Conservation (phyloP, 1,139 yeast species). For the Diutina neorugosa region DNA sequence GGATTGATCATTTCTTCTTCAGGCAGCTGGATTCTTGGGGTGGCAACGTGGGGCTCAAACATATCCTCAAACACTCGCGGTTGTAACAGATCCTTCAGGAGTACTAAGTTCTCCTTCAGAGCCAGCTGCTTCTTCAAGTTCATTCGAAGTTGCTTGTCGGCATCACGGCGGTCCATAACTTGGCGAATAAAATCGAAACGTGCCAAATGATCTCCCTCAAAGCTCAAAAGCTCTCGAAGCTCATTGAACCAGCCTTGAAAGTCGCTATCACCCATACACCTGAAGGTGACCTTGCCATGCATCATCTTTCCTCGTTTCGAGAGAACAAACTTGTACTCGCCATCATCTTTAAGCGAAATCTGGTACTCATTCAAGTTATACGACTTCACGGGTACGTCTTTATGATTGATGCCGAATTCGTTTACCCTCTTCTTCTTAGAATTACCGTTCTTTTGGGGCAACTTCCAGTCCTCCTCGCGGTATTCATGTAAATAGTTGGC, state of each 20-base stretch:
- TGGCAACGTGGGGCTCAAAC: constrained; percentile 3
- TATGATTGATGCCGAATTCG: constrained; percentile 30
- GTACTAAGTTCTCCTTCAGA: not conserved
- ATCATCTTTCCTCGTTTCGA: constrained; percentile 17
- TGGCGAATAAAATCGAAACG: constrained; percentile 25
- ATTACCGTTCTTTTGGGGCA: not conserved
- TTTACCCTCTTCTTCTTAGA: constrained; percentile 13
- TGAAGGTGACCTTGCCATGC: constrained; percentile 16
- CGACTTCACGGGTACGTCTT: constrained; percentile 29
- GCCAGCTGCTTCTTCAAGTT: not conserved
- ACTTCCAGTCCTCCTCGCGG: constrained; percentile 6
- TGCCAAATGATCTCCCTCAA: constrained; percentile 21
- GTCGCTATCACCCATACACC: constrained; percentile 22
- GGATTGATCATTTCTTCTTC: not conserved
- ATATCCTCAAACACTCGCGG: not conserved
- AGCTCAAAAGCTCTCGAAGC: constrained; percentile 26
- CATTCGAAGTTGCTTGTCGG: not conserved
- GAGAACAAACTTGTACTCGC: constrained; percentile 24
- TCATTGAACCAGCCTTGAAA: constrained; percentile 27
- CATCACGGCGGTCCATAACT: constrained; percentile 11
- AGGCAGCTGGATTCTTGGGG: not conserved
- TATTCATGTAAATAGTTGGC: constrained; percentile 37
- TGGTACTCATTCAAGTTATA: constrained; percentile 31
- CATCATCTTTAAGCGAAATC: constrained; percentile 22
- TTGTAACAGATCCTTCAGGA: not conserved